These are phyloP conservation scores for Lecanoromycetidae sp. DNA, from an alignment of 2,329 filamentous ascomycete genomes.

Conservation along the genomic window DNA sequence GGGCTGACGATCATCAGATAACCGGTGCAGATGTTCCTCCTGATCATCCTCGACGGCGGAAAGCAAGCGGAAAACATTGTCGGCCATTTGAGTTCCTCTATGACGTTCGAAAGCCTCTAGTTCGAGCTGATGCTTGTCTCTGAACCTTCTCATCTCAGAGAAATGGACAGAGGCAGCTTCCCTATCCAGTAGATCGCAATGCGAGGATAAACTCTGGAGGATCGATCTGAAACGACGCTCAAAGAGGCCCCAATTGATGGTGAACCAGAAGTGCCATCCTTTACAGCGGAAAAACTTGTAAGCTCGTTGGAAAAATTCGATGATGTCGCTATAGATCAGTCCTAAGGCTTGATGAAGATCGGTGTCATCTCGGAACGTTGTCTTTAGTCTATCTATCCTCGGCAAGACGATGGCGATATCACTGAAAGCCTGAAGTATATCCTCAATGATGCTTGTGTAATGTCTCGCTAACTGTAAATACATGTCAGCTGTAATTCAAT, in stretches of 20 bases:
- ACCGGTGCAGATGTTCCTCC: constrained; percentile 17
- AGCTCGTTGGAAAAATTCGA: constrained; percentile 34
- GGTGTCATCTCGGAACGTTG: constrained; percentile 22
- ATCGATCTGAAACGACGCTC: constrained; percentile 3
- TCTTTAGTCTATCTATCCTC: constrained; percentile 27
- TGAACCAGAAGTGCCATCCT: constrained; percentile 12
- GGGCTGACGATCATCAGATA: background rate
- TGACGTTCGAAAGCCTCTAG: constrained; percentile 1
- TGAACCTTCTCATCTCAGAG: constrained; percentile 1
- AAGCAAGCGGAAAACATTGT: constrained; percentile 20
- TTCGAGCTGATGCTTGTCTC: constrained; percentile 1
- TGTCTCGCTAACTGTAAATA: constrained; percentile 11
- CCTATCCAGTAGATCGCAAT: constrained; percentile 11
- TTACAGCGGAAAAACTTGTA: constrained; percentile 33
- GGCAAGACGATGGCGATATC: constrained; percentile 28
- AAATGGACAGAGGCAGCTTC: constrained; percentile 10
- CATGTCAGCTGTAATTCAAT: background rate
- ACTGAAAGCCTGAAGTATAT: constrained; percentile 30
- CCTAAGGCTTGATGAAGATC: constrained; percentile 33
- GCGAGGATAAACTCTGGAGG: background rate
- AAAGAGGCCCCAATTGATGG: constrained; percentile 9
- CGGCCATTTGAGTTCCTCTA: constrained; percentile 12
- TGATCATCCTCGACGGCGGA: constrained; percentile 17
- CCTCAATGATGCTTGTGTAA: constrained; percentile 26
- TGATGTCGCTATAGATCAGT: constrained; percentile 37